Conservation (phyloP, 2,329 filamentous ascomycete genomes). For the Diaporthe sp. region DNA sequence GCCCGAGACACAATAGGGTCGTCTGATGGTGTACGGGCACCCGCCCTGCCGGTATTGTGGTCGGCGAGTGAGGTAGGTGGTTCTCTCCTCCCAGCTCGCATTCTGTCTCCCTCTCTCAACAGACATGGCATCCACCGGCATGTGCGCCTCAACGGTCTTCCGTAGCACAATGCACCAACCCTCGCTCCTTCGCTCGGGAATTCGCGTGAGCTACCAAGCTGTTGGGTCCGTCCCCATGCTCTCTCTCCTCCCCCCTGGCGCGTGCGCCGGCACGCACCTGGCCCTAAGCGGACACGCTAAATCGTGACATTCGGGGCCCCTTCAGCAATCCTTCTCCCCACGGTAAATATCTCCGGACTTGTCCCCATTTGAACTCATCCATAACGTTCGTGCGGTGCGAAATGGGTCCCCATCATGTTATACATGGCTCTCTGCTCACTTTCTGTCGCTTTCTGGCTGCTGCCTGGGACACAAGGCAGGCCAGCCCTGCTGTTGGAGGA, state of each 20-base stretch:
- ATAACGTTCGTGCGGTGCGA: background rate
- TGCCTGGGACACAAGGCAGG: background rate
- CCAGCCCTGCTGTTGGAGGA: background rate
- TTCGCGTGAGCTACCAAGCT: slow-evolving; percentile 27
- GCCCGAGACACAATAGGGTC: slow-evolving; percentile 18
- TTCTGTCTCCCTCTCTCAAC: background rate
- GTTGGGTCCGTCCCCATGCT: slow-evolving; percentile 19
- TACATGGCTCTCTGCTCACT: background rate
- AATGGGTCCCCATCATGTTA: background rate
- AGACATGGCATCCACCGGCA: background rate
- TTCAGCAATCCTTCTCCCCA: background rate
- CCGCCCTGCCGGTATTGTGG: slow-evolving; percentile 16
- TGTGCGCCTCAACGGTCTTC: slow-evolving; percentile 29
- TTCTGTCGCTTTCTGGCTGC: background rate
- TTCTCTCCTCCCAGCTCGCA: background rate
- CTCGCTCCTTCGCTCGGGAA: slow-evolving; percentile 16
- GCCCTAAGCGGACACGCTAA: slow-evolving; percentile 9
- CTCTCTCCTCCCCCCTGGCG: background rate
- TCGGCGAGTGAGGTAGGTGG: background rate
- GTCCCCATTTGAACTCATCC: background rate
- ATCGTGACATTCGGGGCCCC: background rate
- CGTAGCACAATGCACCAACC: slow-evolving; percentile 24
- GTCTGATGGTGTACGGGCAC: slow-evolving; percentile 20
- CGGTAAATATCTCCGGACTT: slow-evolving; percentile 4
- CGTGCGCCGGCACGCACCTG: background rate